Evolutionary conservation across 495 filamentous ascomycete genomes (phyloP).

Genomic region (Aspergillus egyptiacus): DNA sequence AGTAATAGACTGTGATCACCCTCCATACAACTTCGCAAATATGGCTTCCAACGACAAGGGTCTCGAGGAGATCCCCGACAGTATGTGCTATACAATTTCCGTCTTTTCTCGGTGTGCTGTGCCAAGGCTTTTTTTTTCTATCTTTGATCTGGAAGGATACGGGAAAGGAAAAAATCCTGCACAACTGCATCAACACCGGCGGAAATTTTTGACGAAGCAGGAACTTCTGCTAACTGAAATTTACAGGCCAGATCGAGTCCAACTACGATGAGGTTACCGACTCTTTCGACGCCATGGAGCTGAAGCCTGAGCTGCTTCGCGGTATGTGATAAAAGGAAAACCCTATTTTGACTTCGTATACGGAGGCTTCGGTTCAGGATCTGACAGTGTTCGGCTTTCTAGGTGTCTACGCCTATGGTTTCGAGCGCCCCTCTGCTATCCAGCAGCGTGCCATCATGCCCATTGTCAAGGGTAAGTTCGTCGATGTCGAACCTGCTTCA

Average conservation of each 20-base stretch:
- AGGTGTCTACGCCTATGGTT: conserved; percentile 99
- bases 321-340: conserved; percentile 69
- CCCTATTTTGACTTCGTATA: conserved; percentile 2
- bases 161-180: conserved; percentile 7
- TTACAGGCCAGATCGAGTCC: conserved; percentile 92
- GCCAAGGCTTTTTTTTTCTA: conserved; percentile 18
- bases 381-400: conserved; percentile 24
- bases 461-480: conserved; percentile 90
- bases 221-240: conserved; percentile 19
- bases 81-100: conserved; percentile 50
- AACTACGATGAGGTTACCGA: conserved; percentile 99
- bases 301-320: conserved; percentile 94
- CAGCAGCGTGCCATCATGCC: conserved; percentile 99
- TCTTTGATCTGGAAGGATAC: conserved; percentile 13
- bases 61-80: conserved; percentile 90
- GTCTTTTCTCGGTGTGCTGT: conserved; percentile 11
- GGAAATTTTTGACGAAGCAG: background rate
- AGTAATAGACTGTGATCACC: conserved; percentile 70
- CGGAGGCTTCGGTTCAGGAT: conserved; percentile 17
- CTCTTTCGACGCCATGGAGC: conserved; percentile 95
- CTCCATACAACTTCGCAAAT: conserved; percentile 60
- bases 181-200: background rate
- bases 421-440: conserved; percentile 97
- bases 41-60: conserved; percentile 93
- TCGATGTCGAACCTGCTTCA: conserved; percentile 14